These are phyloP conservation scores for Trichosporon coremiiforme DNA, from an alignment of 1,284 basidiomycete genomes.

Conservation along the genomic window DNA sequence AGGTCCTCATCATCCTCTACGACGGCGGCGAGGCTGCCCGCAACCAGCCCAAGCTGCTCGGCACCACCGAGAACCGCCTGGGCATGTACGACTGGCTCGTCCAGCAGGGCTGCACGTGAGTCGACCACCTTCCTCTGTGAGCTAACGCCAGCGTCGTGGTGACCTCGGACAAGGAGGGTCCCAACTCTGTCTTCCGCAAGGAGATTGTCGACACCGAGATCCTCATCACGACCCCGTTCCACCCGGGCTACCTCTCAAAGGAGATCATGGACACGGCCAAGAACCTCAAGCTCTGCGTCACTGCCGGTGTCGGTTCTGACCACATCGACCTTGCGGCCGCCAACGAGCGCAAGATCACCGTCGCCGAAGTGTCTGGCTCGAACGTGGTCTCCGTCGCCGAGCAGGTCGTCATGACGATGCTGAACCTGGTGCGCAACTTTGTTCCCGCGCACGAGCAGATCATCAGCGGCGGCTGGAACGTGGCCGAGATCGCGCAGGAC, in stretches of 20 bases:
- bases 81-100: conserved; percentile 72
- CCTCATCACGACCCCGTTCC: conserved; percentile 81
- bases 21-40: conserved; percentile 23
- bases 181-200: conserved; percentile 71
- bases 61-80: conserved; percentile 88
- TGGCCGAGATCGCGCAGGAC: conserved; percentile 75
- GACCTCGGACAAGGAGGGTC: conserved; percentile 83
- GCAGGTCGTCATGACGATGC: conserved; percentile 73
- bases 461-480: conserved; percentile 79
- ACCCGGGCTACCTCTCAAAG: conserved; percentile 82
- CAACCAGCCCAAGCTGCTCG: conserved; percentile 63
- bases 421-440: conserved; percentile 83
- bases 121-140: conserved; percentile 55
- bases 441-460: conserved; percentile 67
- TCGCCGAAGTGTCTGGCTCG: conserved; percentile 78
- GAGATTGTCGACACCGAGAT: conserved; percentile 45
- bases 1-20: conserved; percentile 78
- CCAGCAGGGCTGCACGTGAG: conserved; percentile 73
- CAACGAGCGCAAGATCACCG: conserved; percentile 78
- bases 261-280: conserved; percentile 78
- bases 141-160: conserved; percentile 57
- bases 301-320: conserved; percentile 89
- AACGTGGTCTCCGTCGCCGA: conserved; percentile 92
- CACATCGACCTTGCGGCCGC: conserved; percentile 89
- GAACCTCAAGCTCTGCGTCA: conserved; percentile 89